These are phyloP conservation scores for Paecilomyces sp. DNA, from an alignment of 2,329 filamentous ascomycete genomes.

Conservation along the genomic window DNA sequence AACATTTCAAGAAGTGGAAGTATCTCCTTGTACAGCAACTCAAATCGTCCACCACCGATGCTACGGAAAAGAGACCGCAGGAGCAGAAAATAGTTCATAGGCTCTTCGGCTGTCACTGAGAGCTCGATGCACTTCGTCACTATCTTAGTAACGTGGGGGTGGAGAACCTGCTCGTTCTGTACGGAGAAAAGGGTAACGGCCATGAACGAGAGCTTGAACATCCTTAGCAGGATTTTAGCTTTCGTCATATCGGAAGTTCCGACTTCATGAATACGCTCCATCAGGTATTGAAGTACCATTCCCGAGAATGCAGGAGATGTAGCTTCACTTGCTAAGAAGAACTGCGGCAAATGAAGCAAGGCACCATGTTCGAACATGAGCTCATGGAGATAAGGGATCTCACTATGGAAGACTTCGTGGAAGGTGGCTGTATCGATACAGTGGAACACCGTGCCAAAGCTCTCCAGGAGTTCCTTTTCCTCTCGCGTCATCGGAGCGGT, in stretches of 20 bases:
- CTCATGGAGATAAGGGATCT: conserved; percentile 93
- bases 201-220: conserved; percentile 99
- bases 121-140: conserved; percentile 96
- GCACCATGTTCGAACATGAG: conserved; percentile 97
- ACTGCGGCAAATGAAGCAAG: conserved; percentile 90
- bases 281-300: conserved; percentile 94
- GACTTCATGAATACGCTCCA: conserved; percentile 93
- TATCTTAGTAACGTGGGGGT: conserved; percentile 95
- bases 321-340: conserved; percentile 96
- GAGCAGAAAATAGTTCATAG: conserved; percentile 97
- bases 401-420: conserved; percentile 95
- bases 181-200: conserved; percentile 91
- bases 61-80: conserved; percentile 88
- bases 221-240: conserved; percentile 80
- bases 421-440: conserved; percentile 98
- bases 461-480: conserved; percentile 94
- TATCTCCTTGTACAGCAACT: conserved; percentile 97
- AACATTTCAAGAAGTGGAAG: conserved; percentile 94
- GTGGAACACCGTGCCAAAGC: conserved; percentile 96
- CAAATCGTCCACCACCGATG: conserved; percentile 94
- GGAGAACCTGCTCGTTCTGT: conserved; percentile 90
- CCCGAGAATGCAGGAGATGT: conserved; percentile 96
- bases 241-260: conserved; percentile 87
- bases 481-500: conserved; percentile 92
- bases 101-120: conserved; percentile 90